Conservation (phyloP, 345 rosid genomes). For the Psidium friedrichsthalianum region DNA sequence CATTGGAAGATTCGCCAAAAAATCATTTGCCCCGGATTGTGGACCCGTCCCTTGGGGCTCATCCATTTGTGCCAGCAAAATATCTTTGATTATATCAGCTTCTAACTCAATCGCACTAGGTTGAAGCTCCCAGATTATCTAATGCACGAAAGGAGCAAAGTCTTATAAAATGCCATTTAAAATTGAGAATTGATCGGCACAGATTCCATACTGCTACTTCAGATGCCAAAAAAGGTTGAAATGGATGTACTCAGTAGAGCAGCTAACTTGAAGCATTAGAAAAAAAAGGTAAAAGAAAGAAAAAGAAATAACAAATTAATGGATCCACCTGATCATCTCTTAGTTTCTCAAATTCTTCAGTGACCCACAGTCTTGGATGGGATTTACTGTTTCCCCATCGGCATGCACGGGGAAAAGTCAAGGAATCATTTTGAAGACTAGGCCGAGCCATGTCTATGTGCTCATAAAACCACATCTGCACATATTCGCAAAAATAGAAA, state of each 20-base stretch:
- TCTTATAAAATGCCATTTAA: background rate
- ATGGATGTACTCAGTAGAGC: background rate
- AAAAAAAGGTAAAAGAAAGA: background rate
- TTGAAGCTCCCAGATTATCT: slow-evolving; percentile 29
- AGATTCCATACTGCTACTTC: background rate
- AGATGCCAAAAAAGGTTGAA: background rate
- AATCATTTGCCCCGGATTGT: background rate
- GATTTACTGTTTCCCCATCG: slow-evolving; percentile 28
- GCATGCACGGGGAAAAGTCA: slow-evolving; percentile 26
- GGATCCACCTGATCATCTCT: slow-evolving; percentile 22
- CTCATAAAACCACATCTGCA: slow-evolving; percentile 33
- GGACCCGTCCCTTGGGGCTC: background rate
- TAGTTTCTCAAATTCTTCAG: slow-evolving; percentile 17
- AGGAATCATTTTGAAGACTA: slow-evolving; percentile 4
- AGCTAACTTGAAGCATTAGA: background rate
- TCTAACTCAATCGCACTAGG: slow-evolving; percentile 17
- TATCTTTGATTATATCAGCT: slow-evolving; percentile 12
- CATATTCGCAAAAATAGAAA: background rate
- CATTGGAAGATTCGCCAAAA: slow-evolving; percentile 1
- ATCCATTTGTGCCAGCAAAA: slow-evolving; percentile 1
- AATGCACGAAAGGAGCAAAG: background rate
- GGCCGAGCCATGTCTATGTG: slow-evolving; percentile 37
- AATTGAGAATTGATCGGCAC: background rate
- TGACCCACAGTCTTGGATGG: slow-evolving; percentile 16
- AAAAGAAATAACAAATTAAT: background rate